phyloP scores from a whole-genome alignment of 306 rosid genomes.

The Acacia crassicarpa region DNA sequence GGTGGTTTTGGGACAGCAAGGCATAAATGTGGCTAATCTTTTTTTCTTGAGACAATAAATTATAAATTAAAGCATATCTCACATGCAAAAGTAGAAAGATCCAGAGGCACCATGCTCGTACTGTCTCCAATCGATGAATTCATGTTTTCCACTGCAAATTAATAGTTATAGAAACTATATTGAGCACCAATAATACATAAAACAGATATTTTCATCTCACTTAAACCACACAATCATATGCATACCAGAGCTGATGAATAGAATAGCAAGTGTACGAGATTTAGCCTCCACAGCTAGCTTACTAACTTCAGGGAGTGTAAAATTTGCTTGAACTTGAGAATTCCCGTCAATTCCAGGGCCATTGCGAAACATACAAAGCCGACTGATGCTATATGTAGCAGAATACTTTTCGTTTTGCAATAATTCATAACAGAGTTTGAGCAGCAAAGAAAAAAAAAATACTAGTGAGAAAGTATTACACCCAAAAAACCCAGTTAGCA shows the following conservation, averaged over 20 bases:
- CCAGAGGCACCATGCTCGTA: conserved; percentile 43
- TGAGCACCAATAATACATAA: conserved; percentile 1
- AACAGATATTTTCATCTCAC: conserved; percentile 9
- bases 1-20: background rate
- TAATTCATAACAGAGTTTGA: conserved; percentile 13
- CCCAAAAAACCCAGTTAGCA: background rate
- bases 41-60: background rate
- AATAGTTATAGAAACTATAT: conserved; percentile 27
- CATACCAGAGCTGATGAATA: conserved; percentile 79
- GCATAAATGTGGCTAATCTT: background rate
- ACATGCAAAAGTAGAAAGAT: conserved; percentile 59
- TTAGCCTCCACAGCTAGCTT: conserved; percentile 64
- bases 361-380: conserved; percentile 48
- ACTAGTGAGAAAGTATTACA: conserved; percentile 21
- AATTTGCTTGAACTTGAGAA: conserved; percentile 51
- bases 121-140: conserved; percentile 47
- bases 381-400: conserved; percentile 60
- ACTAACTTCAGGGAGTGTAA: conserved; percentile 63
- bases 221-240: conserved; percentile 19
- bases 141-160: conserved; percentile 55
- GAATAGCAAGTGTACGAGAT: conserved; percentile 54
- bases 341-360: conserved; percentile 42
- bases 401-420: conserved; percentile 42
- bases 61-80: conserved; percentile 46
- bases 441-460: conserved; percentile 1